Evolutionary conservation across 2,329 filamentous ascomycete genomes (phyloP).

Genomic region (Trichoderma guizhouense): DNA sequence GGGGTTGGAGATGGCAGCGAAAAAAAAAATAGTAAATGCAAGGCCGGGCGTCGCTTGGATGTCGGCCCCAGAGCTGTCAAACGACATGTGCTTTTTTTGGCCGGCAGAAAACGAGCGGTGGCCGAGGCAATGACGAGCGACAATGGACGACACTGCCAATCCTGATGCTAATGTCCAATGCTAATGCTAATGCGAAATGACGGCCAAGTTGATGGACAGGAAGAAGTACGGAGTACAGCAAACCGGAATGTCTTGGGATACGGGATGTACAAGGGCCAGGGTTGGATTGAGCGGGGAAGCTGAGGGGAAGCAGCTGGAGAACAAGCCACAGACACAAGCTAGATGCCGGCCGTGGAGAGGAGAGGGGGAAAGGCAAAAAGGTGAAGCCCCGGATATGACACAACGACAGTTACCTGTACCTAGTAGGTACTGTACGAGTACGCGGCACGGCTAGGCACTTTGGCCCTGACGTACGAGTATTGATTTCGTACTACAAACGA

Average conservation of each 20-base stretch:
- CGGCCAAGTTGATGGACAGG: neutral
- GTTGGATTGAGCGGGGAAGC: neutral
- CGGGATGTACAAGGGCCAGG: neutral
- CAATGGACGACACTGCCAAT: neutral
- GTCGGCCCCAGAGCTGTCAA: neutral
- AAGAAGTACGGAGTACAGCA: neutral
- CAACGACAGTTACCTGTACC: neutral
- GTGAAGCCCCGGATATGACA: neutral
- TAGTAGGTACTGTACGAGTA: neutral
- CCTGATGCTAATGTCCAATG: neutral
- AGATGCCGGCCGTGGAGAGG: conserved; percentile 5
- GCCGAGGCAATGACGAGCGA: neutral
- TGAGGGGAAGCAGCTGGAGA: neutral
- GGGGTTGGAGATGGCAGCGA: conserved; percentile 8
- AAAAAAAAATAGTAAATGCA: neutral
- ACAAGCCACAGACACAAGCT: neutral
- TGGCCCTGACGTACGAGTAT: neutral
- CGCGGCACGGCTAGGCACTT: neutral
- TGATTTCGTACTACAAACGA: neutral
- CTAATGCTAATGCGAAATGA: neutral
- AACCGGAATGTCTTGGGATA: neutral
- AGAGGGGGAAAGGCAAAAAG: conserved; percentile 6
- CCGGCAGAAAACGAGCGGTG: neutral
- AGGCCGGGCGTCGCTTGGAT: neutral
- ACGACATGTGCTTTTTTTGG: neutral